Percentiles rank a stretch among this genome's conserved stretches.
phyloP scores from a whole-genome alignment of 2,329 filamentous ascomycete genomes.

The Fusarium penzigii region DNA sequence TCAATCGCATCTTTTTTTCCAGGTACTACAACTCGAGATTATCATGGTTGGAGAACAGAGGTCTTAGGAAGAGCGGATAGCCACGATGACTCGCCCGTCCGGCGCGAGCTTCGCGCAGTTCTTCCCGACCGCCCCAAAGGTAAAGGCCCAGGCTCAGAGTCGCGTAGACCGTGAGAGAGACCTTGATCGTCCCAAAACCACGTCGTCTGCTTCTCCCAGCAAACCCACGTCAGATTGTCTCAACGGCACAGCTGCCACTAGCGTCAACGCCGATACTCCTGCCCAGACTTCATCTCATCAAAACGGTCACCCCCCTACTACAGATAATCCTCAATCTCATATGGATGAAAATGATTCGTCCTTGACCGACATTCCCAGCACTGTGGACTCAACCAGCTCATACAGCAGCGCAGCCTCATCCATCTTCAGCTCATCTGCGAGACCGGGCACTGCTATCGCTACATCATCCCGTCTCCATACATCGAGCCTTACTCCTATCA shows the following conservation, averaged over 20 bases:
- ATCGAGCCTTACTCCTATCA: constrained; percentile 52
- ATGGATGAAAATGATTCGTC: constrained; percentile 60
- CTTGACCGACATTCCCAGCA: constrained; percentile 68
- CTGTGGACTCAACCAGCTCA: constrained; percentile 72
- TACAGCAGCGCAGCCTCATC: constrained; percentile 71
- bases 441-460: constrained; percentile 40
- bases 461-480: constrained; percentile 42
- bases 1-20: constrained; percentile 4
- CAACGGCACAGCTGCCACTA: constrained; percentile 23
- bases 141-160: constrained; percentile 47
- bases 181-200: constrained; percentile 32
- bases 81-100: constrained; percentile 77
- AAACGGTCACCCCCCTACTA: constrained; percentile 18
- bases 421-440: constrained; percentile 60
- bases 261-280: constrained; percentile 26
- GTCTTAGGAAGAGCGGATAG: constrained; percentile 52
- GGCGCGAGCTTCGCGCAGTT: constrained; percentile 82
- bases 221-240: constrained; percentile 24
- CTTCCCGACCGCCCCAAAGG: constrained; percentile 76
- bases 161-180: constrained; percentile 35
- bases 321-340: constrained; percentile 31
- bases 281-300: constrained; percentile 20
- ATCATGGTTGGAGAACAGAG: constrained; percentile 59
- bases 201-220: constrained; percentile 14
- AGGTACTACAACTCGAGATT: constrained; percentile 39